Conservation (phyloP, 306 rosid species). For the Styphnolobium japonicum region DNA sequence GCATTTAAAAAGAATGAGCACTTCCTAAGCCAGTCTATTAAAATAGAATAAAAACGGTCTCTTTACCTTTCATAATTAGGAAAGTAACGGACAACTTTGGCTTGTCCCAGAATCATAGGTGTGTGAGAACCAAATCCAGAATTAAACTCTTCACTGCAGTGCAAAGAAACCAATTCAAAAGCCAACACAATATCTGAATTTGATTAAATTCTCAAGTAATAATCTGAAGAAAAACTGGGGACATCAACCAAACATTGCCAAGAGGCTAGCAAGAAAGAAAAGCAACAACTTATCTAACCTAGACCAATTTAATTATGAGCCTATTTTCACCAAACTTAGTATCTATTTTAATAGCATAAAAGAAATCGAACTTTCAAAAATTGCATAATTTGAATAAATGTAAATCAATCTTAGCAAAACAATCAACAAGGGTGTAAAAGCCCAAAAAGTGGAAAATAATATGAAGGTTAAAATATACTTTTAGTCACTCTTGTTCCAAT, state of each 20-base stretch:
- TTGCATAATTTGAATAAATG: background rate
- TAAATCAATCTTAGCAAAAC: background rate
- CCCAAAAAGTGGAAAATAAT: background rate
- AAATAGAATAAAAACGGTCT: background rate
- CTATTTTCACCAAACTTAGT: background rate
- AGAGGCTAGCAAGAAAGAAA: background rate
- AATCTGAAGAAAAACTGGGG: slow-evolving; percentile 5
- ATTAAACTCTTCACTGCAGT: slow-evolving; percentile 76
- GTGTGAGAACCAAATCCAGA: slow-evolving; percentile 97
- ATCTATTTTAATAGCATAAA: background rate
- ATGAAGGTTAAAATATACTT: background rate
- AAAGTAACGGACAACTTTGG: slow-evolving; percentile 85
- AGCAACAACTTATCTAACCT: background rate
- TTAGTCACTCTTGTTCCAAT: background rate
- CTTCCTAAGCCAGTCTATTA: slow-evolving; percentile 2
- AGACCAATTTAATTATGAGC: background rate
- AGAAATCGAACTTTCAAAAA: background rate
- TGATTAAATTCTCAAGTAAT: slow-evolving; percentile 3
- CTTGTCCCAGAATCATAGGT: slow-evolving; percentile 93
- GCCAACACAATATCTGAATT: slow-evolving; percentile 21
- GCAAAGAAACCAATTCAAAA: slow-evolving; percentile 27
- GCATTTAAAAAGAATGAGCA: slow-evolving; percentile 36
- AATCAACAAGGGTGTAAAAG: background rate
- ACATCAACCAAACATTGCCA: slow-evolving; percentile 6
- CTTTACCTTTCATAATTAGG: slow-evolving; percentile 82